Evolutionary conservation across 179 eudicot species (phyloP).

Genomic region (Silene coronaria): DNA sequence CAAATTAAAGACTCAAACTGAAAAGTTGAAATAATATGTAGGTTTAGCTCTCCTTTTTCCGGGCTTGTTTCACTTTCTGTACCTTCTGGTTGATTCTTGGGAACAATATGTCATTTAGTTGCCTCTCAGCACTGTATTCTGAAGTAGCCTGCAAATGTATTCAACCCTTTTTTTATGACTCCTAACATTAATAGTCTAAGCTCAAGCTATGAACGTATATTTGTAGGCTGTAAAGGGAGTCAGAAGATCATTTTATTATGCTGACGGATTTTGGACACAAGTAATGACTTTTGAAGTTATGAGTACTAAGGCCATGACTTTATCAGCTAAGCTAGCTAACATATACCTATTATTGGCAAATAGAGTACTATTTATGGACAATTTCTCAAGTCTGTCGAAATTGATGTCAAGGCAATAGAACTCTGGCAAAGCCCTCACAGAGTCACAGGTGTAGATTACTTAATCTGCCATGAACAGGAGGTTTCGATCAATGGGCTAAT

Average conservation of each 20-base stretch:
- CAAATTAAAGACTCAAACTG: constrained; percentile 14
- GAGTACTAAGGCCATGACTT: too few relatives aligned
- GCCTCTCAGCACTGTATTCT: constrained; percentile 91
- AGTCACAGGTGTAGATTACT: too few relatives aligned
- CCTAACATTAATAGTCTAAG: background rate
- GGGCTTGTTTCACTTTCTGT: constrained; percentile 60
- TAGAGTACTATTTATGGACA: too few relatives aligned
- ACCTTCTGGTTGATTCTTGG: constrained; percentile 61
- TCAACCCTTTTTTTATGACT: background rate
- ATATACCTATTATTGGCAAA: too few relatives aligned
- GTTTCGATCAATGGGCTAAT: too few relatives aligned
- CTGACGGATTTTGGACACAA: too few relatives aligned
- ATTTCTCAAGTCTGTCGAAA: background rate
- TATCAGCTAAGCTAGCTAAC: too few relatives aligned
- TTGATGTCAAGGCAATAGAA: background rate
- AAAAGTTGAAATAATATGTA: constrained; percentile 8
- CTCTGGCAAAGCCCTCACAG: background rate
- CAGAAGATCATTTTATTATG: too few relatives aligned
- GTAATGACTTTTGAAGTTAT: too few relatives aligned
- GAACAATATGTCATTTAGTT: constrained; percentile 69
- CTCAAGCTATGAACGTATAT: too few relatives aligned
- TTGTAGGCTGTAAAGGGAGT: too few relatives aligned
- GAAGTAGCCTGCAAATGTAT: constrained; percentile 75
- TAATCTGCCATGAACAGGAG: too few relatives aligned
- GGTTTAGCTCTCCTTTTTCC: constrained; percentile 50